These are phyloP conservation scores for Xylariales sp. DNA, from an alignment of 2,329 filamentous ascomycete species.

Conservation along the genomic window DNA sequence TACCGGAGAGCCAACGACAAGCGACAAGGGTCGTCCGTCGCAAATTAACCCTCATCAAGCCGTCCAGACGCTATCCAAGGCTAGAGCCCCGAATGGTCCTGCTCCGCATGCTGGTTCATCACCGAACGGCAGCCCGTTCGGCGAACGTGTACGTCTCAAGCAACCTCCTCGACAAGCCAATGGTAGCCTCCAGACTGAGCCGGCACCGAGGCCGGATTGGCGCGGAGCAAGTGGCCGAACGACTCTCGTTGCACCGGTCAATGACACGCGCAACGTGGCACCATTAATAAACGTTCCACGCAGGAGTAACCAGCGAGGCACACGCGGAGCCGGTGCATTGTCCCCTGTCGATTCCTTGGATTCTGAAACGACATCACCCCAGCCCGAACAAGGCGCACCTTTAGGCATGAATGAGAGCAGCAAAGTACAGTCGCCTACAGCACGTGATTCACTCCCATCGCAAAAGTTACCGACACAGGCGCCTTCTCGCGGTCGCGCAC, in stretches of 20 bases:
- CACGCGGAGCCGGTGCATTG: constrained; percentile 18
- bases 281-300: constrained; percentile 54
- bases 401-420: constrained; percentile 6
- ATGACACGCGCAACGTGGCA: constrained; percentile 51
- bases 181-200: constrained; percentile 19
- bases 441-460: constrained; percentile 28
- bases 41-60: constrained; percentile 52
- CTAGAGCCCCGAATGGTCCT: constrained; percentile 20
- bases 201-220: constrained; percentile 54
- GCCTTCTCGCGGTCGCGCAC: constrained; percentile 11
- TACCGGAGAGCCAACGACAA: constrained; percentile 61
- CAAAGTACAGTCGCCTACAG: constrained; percentile 30
- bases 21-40: constrained; percentile 47
- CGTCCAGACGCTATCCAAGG: constrained; percentile 30
- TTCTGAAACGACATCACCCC: constrained; percentile 30
- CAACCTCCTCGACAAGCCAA: constrained; percentile 24
- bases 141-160: constrained; percentile 41
- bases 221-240: constrained; percentile 67
- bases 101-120: constrained; percentile 11
- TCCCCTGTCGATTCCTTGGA: constrained; percentile 28
- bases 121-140: constrained; percentile 28
- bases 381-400: constrained; percentile 6
- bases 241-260: constrained; percentile 58
- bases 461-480: constrained; percentile 15
- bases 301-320: constrained; percentile 41